A percentile compares a stretch with the other conserved stretches of the same genome.
These are phyloP conservation scores for Suillus cothurnatus DNA, from an alignment of 768 basidiomycete species.

Conservation along the genomic window DNA sequence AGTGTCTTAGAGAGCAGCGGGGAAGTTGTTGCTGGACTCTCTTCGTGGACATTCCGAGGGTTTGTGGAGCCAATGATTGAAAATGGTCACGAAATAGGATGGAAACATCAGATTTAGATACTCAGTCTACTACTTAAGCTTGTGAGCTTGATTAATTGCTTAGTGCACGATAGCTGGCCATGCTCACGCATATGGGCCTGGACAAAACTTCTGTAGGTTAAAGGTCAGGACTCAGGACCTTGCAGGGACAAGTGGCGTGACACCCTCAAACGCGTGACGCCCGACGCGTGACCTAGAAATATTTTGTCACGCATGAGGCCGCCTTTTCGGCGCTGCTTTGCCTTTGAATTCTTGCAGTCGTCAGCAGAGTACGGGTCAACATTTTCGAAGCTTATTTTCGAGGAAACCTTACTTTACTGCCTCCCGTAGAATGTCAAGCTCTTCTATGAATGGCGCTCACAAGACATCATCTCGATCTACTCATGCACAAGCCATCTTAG, in stretches of 20 bases:
- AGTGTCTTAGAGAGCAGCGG: constrained; percentile 19
- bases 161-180: background rate
- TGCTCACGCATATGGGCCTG: background rate
- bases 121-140: background rate
- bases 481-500: constrained; percentile 81
- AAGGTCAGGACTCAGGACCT: no score
- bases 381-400: background rate
- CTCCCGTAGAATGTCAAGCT: constrained; percentile 4
- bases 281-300: constrained; percentile 26
- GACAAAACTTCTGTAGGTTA: background rate
- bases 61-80: constrained; percentile 72
- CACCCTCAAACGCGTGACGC: constrained; percentile 26
- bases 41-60: constrained; percentile 60
- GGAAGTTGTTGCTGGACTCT: constrained; percentile 3
- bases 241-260: background rate
- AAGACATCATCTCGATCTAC: constrained; percentile 42
- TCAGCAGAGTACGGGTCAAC: background rate
- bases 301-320: constrained; percentile 4
- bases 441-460: constrained; percentile 14
- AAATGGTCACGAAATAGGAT: constrained; percentile 63
- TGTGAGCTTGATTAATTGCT: background rate
- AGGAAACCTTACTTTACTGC: background rate
- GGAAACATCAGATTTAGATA: constrained; percentile 46
- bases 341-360: constrained; percentile 6
- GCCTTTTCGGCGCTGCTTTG: constrained; percentile 6